These are phyloP conservation scores for Diaporthe sp. DNA, from an alignment of 2,329 filamentous ascomycete genomes.

Conservation along the genomic window DNA sequence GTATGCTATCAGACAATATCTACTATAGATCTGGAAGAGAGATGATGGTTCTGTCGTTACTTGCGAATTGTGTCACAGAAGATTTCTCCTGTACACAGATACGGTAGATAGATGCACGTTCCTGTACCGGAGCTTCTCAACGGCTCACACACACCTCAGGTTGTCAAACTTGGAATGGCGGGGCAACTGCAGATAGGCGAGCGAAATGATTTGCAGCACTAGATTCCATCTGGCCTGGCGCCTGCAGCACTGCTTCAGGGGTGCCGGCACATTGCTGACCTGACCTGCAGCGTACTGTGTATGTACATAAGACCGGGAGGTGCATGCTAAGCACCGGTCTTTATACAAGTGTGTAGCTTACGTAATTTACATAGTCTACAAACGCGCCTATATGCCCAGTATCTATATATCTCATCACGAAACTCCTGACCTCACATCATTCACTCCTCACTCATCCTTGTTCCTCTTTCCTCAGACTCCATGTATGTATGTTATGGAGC, in stretches of 20 bases:
- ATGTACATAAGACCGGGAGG: background rate
- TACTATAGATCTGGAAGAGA: background rate
- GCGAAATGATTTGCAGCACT: constrained; percentile 24
- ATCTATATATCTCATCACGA: background rate
- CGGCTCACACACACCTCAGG: constrained; percentile 45
- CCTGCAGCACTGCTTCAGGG: constrained; percentile 9
- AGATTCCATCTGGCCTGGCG: constrained; percentile 2
- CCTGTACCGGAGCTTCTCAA: constrained; percentile 55
- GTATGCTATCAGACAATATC: background rate
- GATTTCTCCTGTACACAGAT: constrained; percentile 41
- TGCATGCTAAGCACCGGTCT: background rate
- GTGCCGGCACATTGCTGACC: constrained; percentile 10
- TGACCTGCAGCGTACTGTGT: background rate
- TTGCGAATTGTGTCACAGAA: constrained; percentile 30
- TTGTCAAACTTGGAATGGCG: constrained; percentile 42
- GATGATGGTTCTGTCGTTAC: background rate
- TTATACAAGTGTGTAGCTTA: background rate
- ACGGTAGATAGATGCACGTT: constrained; percentile 52
- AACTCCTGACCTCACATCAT: background rate
- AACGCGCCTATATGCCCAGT: background rate
- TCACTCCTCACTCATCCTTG: background rate
- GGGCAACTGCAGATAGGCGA: constrained; percentile 40
- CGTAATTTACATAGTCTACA: too few relatives aligned
- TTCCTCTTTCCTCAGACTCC: background rate
- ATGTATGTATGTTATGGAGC: background rate